phyloP scores from a whole-genome alignment of 106 monocot genomes.

The Allium cepa region DNA sequence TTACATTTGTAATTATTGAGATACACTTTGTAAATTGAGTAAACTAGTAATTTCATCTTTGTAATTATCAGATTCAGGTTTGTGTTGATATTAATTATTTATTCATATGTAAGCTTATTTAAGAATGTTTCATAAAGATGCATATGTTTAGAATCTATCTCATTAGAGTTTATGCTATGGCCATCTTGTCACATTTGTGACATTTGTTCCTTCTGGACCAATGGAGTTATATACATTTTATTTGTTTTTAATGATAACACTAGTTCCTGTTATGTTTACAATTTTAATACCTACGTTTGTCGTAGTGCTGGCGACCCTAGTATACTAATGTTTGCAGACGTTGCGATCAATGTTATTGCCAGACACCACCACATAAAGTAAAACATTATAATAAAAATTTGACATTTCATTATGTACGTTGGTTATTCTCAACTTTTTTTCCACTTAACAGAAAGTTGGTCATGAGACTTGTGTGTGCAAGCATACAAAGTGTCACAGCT shows the following conservation, averaged over 20 bases:
- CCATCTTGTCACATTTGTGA: constrained; percentile 88
- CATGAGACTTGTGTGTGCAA: constrained; percentile 82
- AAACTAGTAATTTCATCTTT: too few relatives aligned
- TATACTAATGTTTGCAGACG: constrained; percentile 94
- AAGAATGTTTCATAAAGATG: neutral
- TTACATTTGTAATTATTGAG: too few relatives aligned
- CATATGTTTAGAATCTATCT: constrained; percentile 54
- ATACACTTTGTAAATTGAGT: too few relatives aligned
- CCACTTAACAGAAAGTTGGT: constrained; percentile 63
- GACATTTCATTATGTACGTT: neutral
- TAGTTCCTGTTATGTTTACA: neutral
- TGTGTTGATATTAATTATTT: neutral
- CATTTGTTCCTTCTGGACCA: constrained; percentile 27
- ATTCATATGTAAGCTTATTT: too few relatives aligned
- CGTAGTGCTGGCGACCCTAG: constrained; percentile 77
- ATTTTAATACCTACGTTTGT: constrained; percentile 47
- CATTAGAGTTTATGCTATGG: constrained; percentile 84
- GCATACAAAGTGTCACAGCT: constrained; percentile 91
- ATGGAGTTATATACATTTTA: neutral
- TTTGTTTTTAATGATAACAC: too few relatives aligned
- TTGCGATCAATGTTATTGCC: constrained; percentile 97
- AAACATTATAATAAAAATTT: neutral
- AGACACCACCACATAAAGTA: constrained; percentile 90
- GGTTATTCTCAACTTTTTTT: neutral
- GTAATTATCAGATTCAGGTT: neutral